Conservation (phyloP, 1,284 basidiomycete species). For the Porphyrellus sp. region DNA sequence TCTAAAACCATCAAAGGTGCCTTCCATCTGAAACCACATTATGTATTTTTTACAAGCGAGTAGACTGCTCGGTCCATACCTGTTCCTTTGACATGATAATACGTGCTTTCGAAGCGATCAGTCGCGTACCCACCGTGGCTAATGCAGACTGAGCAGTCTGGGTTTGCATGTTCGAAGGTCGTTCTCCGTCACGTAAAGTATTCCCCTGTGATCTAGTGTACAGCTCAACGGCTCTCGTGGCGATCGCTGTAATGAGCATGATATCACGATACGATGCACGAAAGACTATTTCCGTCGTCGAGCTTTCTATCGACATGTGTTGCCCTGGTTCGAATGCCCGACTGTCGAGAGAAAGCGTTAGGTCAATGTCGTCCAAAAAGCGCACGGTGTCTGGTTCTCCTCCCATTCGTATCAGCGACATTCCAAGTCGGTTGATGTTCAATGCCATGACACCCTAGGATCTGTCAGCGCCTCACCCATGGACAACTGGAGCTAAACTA, state of each 20-base stretch:
- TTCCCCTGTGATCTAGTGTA: constrained; percentile 40
- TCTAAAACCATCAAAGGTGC: constrained; percentile 86
- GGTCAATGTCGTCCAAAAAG: constrained; percentile 91
- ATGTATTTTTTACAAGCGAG: background rate
- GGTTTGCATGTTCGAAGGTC: constrained; percentile 9
- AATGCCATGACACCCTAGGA: constrained; percentile 77
- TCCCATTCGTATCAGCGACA: constrained; percentile 94
- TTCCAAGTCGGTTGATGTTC: constrained; percentile 81
- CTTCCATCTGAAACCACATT: constrained; percentile 59
- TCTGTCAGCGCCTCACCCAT: constrained; percentile 11
- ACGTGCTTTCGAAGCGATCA: constrained; percentile 50
- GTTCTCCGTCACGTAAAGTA: constrained; percentile 1
- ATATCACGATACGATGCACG: constrained; percentile 94
- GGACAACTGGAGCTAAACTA: constrained; percentile 5
- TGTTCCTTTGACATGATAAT: constrained; percentile 80
- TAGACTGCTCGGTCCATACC: constrained; percentile 38
- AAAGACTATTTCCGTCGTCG: constrained; percentile 83
- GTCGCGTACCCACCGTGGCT: constrained; percentile 24
- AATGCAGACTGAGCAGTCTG: constrained; percentile 4
- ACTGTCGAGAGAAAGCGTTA: constrained; percentile 86
- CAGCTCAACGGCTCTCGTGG: constrained; percentile 79
- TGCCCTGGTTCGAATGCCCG: constrained; percentile 71
- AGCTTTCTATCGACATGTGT: constrained; percentile 82
- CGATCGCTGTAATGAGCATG: constrained; percentile 83
- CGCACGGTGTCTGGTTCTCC: constrained; percentile 79